These are phyloP conservation scores for Camellia sinensis DNA, from an alignment of 148 eudicot genomes.

Conservation along the genomic window DNA sequence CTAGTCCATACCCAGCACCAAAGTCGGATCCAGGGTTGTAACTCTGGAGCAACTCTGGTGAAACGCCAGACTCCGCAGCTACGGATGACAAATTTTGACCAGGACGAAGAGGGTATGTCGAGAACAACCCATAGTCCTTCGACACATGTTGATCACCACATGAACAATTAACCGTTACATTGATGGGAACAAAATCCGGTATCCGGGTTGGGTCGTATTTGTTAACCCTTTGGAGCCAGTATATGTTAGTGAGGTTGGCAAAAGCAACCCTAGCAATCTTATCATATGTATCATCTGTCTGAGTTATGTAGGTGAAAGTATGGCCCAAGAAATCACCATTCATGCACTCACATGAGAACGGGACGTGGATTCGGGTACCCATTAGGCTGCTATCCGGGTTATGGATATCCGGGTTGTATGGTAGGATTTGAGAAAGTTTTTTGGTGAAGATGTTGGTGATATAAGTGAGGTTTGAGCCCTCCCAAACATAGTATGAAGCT, in stretches of 20 bases:
- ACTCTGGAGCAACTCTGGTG: conserved; percentile 24
- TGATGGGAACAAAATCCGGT: conserved; percentile 28
- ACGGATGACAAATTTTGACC: conserved; percentile 23
- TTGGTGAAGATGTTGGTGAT: conserved; percentile 25
- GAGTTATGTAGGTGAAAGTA: conserved; percentile 38
- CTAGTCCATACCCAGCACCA: conserved; percentile 28
- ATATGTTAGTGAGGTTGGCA: conserved; percentile 56
- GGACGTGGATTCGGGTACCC: conserved; percentile 43
- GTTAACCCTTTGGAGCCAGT: conserved; percentile 46
- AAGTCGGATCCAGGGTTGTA: too few species aligned
- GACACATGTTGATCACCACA: conserved; percentile 22
- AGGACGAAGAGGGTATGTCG: conserved; percentile 14
- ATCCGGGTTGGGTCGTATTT: conserved; percentile 29
- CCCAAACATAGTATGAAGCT: conserved; percentile 22
- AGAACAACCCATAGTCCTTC: conserved; percentile 23
- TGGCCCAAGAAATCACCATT: conserved; percentile 67
- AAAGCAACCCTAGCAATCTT: conserved; percentile 42
- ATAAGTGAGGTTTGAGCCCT: conserved; percentile 16
- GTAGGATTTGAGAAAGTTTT: conserved; percentile 24
- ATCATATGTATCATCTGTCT: conserved; percentile 54
- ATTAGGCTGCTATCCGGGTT: conserved; percentile 31
- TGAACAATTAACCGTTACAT: conserved; percentile 26
- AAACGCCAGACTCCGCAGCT: conserved; percentile 32
- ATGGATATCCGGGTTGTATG: conserved; percentile 39
- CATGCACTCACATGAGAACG: conserved; percentile 62